A percentile compares a stretch with the other conserved stretches of the same genome.
These are phyloP conservation scores for Trifolium dubium DNA, from an alignment of 306 rosid genomes.

Conservation along the genomic window DNA sequence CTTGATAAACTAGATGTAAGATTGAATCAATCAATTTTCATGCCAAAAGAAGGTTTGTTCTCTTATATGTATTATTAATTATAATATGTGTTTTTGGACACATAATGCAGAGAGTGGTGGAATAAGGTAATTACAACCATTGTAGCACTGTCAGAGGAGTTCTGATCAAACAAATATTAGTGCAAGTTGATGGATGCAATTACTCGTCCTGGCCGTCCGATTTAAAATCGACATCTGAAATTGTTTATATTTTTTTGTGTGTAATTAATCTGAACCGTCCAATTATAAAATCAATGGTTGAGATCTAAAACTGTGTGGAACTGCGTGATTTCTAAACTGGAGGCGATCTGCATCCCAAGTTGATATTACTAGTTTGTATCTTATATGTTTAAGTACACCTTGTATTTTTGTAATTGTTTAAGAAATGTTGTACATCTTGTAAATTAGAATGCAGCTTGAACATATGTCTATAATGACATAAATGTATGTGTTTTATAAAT, in stretches of 20 bases:
- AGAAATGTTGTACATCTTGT: too few species aligned
- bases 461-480: too few species aligned
- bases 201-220: not conserved
- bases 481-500: too few species aligned
- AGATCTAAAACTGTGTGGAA: too few species aligned
- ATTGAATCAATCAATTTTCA: slow-evolving; percentile 11
- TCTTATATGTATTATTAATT: not conserved
- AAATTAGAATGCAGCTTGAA: too few species aligned
- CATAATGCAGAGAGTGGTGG: slow-evolving; percentile 40
- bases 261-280: too few species aligned
- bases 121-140: slow-evolving; percentile 1
- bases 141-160: not conserved
- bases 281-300: too few species aligned
- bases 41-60: not conserved
- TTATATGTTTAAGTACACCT: too few species aligned
- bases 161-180: slow-evolving; percentile 8
- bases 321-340: too few species aligned
- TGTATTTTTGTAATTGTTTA: too few species aligned
- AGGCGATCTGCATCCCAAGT: not conserved
- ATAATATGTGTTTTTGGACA: slow-evolving; percentile 22
- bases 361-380: not conserved
- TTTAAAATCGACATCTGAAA: too few species aligned
- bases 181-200: not conserved
- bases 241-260: too few species aligned
- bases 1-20: not conserved